A percentile compares a stretch with the other conserved stretches of the same genome.
phyloP scores from a whole-genome alignment of 164 flowering plant genomes.

The Stephania japonica region DNA sequence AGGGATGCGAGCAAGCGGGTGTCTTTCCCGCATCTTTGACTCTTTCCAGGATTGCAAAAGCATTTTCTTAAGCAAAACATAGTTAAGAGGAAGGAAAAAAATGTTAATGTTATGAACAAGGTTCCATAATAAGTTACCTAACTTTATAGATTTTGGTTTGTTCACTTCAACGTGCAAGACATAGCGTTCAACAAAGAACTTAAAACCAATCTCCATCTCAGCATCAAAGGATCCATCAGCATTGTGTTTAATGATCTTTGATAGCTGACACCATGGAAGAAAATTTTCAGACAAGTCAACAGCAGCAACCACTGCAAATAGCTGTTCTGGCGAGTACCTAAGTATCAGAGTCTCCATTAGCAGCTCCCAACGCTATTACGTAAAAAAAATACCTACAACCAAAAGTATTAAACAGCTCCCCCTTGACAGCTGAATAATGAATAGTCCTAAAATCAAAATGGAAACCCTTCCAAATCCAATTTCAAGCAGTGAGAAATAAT shows the following conservation, averaged over 20 bases:
- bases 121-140: too few species aligned
- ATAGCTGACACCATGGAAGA: constrained; percentile 94
- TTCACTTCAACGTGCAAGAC: constrained; percentile 71
- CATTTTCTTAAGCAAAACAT: too few species aligned
- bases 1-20: too few species aligned
- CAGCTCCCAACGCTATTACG: background rate
- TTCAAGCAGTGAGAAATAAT: background rate
- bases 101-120: too few species aligned
- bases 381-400: background rate
- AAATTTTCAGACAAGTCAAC: constrained; percentile 89
- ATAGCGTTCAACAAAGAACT: constrained; percentile 88
- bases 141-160: constrained; percentile 66
- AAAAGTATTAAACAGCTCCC: background rate
- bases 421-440: background rate
- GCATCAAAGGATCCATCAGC: constrained; percentile 98
- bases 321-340: constrained; percentile 95
- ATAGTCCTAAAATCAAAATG: background rate
- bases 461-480: background rate
- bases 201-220: constrained; percentile 89
- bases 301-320: constrained; percentile 91
- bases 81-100: background rate
- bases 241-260: constrained; percentile 44
- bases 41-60: too few species aligned
- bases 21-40: too few species aligned
- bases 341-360: background rate